These are phyloP conservation scores for Ophiobolus disseminans DNA, from an alignment of 2,329 filamentous ascomycete species.

Conservation along the genomic window DNA sequence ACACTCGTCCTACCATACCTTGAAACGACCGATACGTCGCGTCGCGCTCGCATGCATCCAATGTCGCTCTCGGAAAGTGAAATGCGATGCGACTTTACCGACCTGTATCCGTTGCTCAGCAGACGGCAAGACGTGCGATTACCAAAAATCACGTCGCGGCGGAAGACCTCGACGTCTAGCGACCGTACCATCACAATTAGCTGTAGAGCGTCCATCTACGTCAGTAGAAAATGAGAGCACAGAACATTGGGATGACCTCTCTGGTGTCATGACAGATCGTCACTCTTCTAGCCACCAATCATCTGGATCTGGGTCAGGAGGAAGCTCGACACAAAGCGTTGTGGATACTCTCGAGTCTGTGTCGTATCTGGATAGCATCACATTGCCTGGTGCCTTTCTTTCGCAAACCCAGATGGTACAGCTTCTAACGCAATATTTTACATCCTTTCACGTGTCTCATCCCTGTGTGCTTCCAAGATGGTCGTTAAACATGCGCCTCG, in stretches of 20 bases:
- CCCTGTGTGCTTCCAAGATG: conserved; percentile 28
- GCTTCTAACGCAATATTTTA: conserved; percentile 26
- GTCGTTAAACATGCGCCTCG: conserved; percentile 13
- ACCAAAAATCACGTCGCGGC: conserved; percentile 26
- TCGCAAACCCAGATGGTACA: conserved; percentile 14
- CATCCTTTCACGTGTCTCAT: conserved; percentile 27
- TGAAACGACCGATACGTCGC: conserved; percentile 14
- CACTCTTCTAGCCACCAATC: background rate
- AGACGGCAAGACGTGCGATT: conserved; percentile 26
- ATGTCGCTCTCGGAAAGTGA: conserved; percentile 27
- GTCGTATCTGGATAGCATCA: background rate
- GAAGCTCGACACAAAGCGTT: conserved; percentile 18
- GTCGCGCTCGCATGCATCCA: conserved; percentile 29
- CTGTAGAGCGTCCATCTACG: background rate
- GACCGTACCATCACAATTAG: background rate
- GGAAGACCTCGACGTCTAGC: conserved; percentile 18
- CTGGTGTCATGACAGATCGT: background rate
- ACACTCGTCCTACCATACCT: background rate
- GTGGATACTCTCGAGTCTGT: conserved; percentile 12
- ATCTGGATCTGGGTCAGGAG: conserved; percentile 6
- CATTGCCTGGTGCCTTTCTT: background rate
- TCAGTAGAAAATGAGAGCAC: background rate
- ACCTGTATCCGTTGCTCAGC: conserved; percentile 18
- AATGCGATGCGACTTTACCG: conserved; percentile 22
- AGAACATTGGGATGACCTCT: background rate